Percentiles rank a stretch among this genome's conserved stretches.
Evolutionary conservation across 2,329 filamentous ascomycete species (phyloP).

Genomic region (Cytospora paraplurivora): DNA sequence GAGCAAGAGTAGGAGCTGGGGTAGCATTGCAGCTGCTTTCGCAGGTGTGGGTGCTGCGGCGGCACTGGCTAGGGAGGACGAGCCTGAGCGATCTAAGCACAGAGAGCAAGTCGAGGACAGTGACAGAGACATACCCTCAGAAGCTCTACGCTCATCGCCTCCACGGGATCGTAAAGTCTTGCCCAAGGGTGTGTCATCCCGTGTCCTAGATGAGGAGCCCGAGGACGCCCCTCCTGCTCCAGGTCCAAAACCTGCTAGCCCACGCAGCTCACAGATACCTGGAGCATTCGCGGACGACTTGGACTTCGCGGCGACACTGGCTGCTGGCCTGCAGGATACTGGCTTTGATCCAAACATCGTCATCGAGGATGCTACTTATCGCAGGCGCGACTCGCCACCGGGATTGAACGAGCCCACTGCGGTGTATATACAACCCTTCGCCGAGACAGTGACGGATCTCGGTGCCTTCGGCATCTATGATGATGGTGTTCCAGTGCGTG

Average conservation of each 20-base stretch:
- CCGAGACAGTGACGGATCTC: slow-evolving; percentile 50
- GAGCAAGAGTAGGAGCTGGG: slow-evolving; percentile 49
- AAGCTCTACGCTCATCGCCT: slow-evolving; percentile 22
- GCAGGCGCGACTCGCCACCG: slow-evolving; percentile 64
- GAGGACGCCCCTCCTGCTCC: slow-evolving; percentile 39
- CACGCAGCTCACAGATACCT: slow-evolving; percentile 57
- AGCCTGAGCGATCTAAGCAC: slow-evolving; percentile 1
- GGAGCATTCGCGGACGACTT: slow-evolving; percentile 68
- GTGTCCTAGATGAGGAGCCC: slow-evolving; percentile 24
- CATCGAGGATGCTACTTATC: slow-evolving; percentile 65
- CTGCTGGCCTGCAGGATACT: slow-evolving; percentile 67
- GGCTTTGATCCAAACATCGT: slow-evolving; percentile 73
- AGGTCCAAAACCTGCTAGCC: slow-evolving; percentile 58
- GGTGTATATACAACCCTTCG: slow-evolving; percentile 51
- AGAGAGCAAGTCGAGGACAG: slow-evolving; percentile 29
- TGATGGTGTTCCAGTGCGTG: slow-evolving; percentile 32
- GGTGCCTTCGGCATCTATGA: slow-evolving; percentile 40
- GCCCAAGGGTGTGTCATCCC: slow-evolving; percentile 22
- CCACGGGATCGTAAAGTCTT: slow-evolving; percentile 24
- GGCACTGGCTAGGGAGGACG: slow-evolving; percentile 28
- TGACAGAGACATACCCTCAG: slow-evolving; percentile 21
- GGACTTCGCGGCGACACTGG: slow-evolving; percentile 69
- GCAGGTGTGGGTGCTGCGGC: slow-evolving; percentile 42
- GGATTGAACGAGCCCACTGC: slow-evolving; percentile 53
- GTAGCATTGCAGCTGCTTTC: slow-evolving; percentile 53